These are phyloP conservation scores for Guyanaporus albipodus DNA, from an alignment of 768 basidiomycete species.

Conservation along the genomic window DNA sequence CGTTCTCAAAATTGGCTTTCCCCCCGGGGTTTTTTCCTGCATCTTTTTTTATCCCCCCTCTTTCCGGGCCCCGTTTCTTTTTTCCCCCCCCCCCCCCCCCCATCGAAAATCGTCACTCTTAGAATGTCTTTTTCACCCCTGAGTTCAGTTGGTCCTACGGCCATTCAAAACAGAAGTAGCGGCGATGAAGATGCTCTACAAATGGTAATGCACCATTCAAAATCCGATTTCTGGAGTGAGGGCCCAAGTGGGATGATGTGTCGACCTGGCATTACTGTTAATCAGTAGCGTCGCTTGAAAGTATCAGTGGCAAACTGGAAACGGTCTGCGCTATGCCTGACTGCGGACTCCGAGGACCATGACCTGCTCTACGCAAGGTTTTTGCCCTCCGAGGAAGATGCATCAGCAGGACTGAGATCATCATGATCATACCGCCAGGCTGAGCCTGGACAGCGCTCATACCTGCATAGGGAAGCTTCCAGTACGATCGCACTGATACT, in stretches of 20 bases:
- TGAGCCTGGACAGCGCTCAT: slow-evolving; percentile 96
- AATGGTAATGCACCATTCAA: slow-evolving; percentile 45
- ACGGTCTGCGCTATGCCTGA: slow-evolving; percentile 86
- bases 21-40: no score
- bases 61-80: no score
- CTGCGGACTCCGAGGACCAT: slow-evolving; percentile 28
- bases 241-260: slow-evolving; percentile 30
- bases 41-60: no score
- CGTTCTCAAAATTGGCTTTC: no score
- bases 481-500: slow-evolving; percentile 55
- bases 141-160: slow-evolving; percentile 10
- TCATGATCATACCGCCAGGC: slow-evolving; percentile 98
- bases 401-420: slow-evolving; percentile 86
- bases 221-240: slow-evolving; percentile 30
- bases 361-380: slow-evolving; percentile 9
- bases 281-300: slow-evolving; percentile 74
- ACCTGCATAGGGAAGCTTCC: slow-evolving; percentile 98
- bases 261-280: slow-evolving; percentile 32
- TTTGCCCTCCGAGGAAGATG: slow-evolving; percentile 21
- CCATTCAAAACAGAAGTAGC: slow-evolving; percentile 11
- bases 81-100: no score
- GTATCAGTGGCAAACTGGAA: slow-evolving; percentile 64
- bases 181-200: slow-evolving; percentile 49
- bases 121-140: slow-evolving; percentile 24
- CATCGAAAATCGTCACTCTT: background rate